Evolutionary conservation across 148 eudicot species (phyloP).

Genomic region (Hydrangea macrophylla): DNA sequence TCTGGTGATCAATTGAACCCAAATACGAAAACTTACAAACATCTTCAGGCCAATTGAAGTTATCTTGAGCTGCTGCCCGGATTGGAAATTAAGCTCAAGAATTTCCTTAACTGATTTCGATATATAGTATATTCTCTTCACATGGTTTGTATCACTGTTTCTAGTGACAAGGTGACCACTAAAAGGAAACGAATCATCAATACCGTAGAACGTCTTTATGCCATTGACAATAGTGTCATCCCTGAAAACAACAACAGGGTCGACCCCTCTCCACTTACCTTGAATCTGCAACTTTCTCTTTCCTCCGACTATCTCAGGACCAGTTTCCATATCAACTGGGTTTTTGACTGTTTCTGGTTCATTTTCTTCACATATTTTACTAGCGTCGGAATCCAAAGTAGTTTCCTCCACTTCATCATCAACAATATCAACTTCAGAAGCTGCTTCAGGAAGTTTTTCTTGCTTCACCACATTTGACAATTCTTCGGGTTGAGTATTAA

Average conservation of each 20-base stretch:
- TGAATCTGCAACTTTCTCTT: slow-evolving; percentile 85
- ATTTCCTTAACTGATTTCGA: slow-evolving; percentile 76
- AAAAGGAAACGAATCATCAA: slow-evolving; percentile 71
- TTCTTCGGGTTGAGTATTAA: slow-evolving; percentile 12
- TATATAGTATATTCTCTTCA: slow-evolving; percentile 89
- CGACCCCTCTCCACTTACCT: slow-evolving; percentile 95
- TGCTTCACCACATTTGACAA: slow-evolving; percentile 23
- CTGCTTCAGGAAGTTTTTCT: slow-evolving; percentile 29
- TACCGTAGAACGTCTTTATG: slow-evolving; percentile 81
- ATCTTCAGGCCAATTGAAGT: slow-evolving; percentile 96
- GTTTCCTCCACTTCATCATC: slow-evolving; percentile 36
- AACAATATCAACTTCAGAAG: slow-evolving; percentile 24
- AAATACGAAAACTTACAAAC: slow-evolving; percentile 69
- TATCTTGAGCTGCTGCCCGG: slow-evolving; percentile 88
- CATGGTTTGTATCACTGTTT: slow-evolving; percentile 74
- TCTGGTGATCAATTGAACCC: neutral
- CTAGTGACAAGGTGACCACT: slow-evolving; percentile 78
- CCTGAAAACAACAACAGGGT: slow-evolving; percentile 77
- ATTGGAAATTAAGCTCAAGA: slow-evolving; percentile 70
- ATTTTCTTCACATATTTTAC: slow-evolving; percentile 31
- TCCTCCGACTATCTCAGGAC: slow-evolving; percentile 33
- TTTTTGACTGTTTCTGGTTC: slow-evolving; percentile 36
- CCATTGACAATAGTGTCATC: slow-evolving; percentile 50
- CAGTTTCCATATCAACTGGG: slow-evolving; percentile 25
- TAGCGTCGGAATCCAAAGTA: slow-evolving; percentile 34